Conservation (phyloP, 169 alveolate genomes). For the Babesia ovis region DNA sequence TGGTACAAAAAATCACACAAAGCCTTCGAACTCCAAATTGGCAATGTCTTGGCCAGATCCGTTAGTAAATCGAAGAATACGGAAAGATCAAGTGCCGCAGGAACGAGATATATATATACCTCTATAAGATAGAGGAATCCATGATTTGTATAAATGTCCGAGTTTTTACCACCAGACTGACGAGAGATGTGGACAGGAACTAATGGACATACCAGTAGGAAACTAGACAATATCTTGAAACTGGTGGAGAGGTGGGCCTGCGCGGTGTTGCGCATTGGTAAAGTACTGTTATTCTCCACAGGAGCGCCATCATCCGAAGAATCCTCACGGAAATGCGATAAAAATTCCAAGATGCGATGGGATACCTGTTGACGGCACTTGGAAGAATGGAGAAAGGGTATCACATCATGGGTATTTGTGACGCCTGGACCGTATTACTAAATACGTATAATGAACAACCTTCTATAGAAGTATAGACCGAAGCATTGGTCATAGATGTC, state of each 20-base stretch:
- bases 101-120: constrained; percentile 50
- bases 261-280: constrained; percentile 27
- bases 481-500: constrained; percentile 57
- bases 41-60: constrained; percentile 48
- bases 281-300: not conserved
- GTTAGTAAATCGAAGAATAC: constrained; percentile 47
- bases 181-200: not conserved
- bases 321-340: constrained; percentile 52
- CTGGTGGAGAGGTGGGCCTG: constrained; percentile 66
- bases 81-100: constrained; percentile 52
- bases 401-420: not conserved
- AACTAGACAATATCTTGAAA: constrained; percentile 58
- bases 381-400: constrained; percentile 47
- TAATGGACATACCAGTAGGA: constrained; percentile 29
- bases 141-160: not conserved
- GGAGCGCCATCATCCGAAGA: constrained; percentile 10
- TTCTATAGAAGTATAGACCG: constrained; percentile 9
- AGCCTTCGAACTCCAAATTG: constrained; percentile 34
- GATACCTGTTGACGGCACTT: constrained; percentile 29
- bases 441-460: constrained; percentile 1
- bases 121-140: constrained; percentile 16
- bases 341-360: constrained; percentile 39
- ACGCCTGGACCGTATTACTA: not conserved
- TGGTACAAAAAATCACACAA: constrained; percentile 29
- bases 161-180: not conserved